A percentile compares a stretch with the other conserved stretches of the same genome.
Conservation (phyloP, 768 basidiomycete genomes). For the Tricholoma furcatifolium region DNA sequence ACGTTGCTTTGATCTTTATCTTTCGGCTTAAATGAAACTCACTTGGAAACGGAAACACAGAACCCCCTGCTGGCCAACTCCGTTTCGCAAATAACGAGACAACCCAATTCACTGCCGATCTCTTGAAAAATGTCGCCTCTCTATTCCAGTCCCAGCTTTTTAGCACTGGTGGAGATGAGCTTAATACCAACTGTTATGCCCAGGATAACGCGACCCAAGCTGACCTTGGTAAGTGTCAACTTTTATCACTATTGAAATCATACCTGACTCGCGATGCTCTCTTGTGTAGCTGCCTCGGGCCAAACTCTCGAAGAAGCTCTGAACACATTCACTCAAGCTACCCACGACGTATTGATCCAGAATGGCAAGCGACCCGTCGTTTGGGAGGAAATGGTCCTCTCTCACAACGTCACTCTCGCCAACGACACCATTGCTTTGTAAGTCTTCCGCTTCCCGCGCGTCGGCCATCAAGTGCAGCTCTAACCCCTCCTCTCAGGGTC, state of each 20-base stretch:
- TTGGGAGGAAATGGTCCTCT: constrained; percentile 79
- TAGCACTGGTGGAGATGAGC: constrained; percentile 81
- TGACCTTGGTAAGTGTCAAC: constrained; percentile 41
- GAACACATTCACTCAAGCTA: constrained; percentile 55
- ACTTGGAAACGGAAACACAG: constrained; percentile 26
- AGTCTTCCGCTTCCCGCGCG: constrained; percentile 14
- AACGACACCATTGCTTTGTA: constrained; percentile 60
- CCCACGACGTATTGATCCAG: constrained; percentile 52
- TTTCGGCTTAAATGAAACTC: not conserved
- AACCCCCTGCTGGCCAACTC: constrained; percentile 85
- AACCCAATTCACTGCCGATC: constrained; percentile 53
- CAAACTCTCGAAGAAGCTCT: constrained; percentile 66
- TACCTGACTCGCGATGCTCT: not conserved
- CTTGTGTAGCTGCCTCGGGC: constrained; percentile 27
- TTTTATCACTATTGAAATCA: not conserved
- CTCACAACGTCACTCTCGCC: constrained; percentile 45
- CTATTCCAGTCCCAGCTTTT: constrained; percentile 59
- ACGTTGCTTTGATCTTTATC: not conserved
- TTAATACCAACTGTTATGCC: constrained; percentile 66
- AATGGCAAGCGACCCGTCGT: constrained; percentile 77
- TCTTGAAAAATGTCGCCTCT: constrained; percentile 52
- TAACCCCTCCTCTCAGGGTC: constrained; percentile 38
- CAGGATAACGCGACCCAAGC: constrained; percentile 58
- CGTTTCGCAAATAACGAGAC: constrained; percentile 63
- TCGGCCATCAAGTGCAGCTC: not conserved